phyloP scores from a whole-genome alignment of 352 stramenopile genomes.

The Phytophthora megakarya region DNA sequence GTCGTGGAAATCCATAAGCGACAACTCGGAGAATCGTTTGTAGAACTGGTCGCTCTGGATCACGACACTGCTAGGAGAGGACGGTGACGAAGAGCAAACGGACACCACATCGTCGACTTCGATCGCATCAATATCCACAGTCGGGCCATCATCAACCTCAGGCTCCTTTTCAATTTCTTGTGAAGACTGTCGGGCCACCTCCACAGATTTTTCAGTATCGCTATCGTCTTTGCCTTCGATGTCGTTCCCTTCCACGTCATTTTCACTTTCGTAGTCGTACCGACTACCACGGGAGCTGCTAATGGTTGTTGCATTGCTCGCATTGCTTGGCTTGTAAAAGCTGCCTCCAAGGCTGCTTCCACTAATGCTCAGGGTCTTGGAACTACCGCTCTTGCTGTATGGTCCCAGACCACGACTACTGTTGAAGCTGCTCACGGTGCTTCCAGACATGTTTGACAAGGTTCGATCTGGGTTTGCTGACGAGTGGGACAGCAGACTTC shows the following conservation, averaged over 20 bases:
- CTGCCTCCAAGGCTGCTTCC: slow-evolving; percentile 35
- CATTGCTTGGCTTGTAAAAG: slow-evolving; percentile 48
- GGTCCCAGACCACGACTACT: slow-evolving; percentile 35
- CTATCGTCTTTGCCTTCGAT: slow-evolving; percentile 31
- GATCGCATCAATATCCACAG: slow-evolving; percentile 28
- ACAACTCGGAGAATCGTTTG: slow-evolving; percentile 53
- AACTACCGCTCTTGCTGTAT: slow-evolving; percentile 39
- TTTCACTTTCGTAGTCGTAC: slow-evolving; percentile 39
- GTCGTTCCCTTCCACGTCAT: slow-evolving; percentile 35
- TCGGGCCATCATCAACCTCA: slow-evolving; percentile 19
- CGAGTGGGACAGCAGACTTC: slow-evolving; percentile 30
- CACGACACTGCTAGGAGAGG: slow-evolving; percentile 43
- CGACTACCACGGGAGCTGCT: slow-evolving; percentile 41
- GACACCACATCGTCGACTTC: slow-evolving; percentile 27
- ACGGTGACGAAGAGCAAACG: slow-evolving; percentile 47
- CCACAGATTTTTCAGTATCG: slow-evolving; percentile 29
- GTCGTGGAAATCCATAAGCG: slow-evolving; percentile 71
- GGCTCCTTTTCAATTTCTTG: slow-evolving; percentile 35
- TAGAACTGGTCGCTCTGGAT: slow-evolving; percentile 48
- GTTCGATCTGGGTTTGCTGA: slow-evolving; percentile 25
- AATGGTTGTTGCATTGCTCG: slow-evolving; percentile 36
- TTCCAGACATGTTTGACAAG: slow-evolving; percentile 35
- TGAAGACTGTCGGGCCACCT: slow-evolving; percentile 7
- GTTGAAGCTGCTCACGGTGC: slow-evolving; percentile 37
- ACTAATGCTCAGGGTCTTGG: slow-evolving; percentile 46